Conservation (phyloP, 1,284 basidiomycete species). For the Exobasidium rhododendri region DNA sequence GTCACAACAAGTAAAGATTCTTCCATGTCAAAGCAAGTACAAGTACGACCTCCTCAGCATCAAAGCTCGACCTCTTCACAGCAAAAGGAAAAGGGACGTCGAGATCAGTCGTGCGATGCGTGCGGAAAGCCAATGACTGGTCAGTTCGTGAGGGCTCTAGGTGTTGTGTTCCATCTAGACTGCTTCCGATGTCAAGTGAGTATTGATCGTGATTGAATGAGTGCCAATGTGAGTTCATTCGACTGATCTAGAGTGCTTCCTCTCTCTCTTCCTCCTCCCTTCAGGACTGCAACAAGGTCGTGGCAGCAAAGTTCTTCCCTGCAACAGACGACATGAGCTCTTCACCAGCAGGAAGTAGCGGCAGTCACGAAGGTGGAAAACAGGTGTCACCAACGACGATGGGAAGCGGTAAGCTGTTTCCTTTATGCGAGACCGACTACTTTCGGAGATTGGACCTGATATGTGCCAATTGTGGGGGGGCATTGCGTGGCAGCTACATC, state of each 20-base stretch:
- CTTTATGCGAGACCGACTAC: constrained; percentile 86
- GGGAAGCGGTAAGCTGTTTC: constrained; percentile 40
- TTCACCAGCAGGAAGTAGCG: constrained; percentile 63
- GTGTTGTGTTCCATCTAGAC: constrained; percentile 88
- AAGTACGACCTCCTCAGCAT: neutral
- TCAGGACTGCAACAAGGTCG: constrained; percentile 92
- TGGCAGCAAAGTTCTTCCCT: constrained; percentile 98
- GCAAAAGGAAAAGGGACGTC: neutral
- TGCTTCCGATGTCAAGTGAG: constrained; percentile 77
- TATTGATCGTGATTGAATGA: too few species aligned
- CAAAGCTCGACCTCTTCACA: neutral
- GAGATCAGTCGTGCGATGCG: constrained; percentile 44
- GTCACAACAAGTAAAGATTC: neutral
- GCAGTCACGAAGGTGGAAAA: neutral
- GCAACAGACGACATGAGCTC: constrained; percentile 64
- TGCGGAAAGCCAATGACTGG: constrained; percentile 66
- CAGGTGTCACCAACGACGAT: constrained; percentile 10
- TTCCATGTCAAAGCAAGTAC: neutral
- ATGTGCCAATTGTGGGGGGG: constrained; percentile 91
- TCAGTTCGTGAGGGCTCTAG: constrained; percentile 91
- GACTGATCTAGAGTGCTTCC: too few species aligned
- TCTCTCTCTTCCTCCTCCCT: too few species aligned
- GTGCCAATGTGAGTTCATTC: too few species aligned
- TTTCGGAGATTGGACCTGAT: constrained; percentile 93
- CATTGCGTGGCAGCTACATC: constrained; percentile 94